Conservation (phyloP, 2,329 filamentous ascomycete genomes). For the Trichoderma koningii region DNA sequence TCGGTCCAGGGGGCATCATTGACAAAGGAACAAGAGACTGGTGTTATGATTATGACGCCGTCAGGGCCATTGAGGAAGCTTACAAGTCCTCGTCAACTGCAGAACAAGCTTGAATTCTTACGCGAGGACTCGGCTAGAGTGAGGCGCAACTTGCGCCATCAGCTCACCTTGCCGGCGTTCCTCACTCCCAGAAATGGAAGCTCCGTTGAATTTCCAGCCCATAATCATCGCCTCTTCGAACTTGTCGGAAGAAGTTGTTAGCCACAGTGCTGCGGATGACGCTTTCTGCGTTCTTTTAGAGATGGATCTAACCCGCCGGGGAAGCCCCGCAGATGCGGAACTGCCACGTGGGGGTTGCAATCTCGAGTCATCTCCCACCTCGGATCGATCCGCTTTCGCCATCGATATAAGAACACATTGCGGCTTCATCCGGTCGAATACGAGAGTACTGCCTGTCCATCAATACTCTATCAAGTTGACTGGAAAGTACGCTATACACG, state of each 20-base stretch:
- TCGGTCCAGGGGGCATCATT: slow-evolving; percentile 17
- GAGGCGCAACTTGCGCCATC: no score
- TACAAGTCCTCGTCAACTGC: slow-evolving; percentile 3
- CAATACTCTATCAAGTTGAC: neutral
- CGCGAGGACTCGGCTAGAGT: neutral
- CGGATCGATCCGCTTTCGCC: slow-evolving; percentile 10
- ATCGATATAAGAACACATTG: slow-evolving; percentile 18
- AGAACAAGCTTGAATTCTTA: neutral
- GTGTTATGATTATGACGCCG: slow-evolving; percentile 27
- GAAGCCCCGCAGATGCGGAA: slow-evolving; percentile 34
- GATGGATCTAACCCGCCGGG: slow-evolving; percentile 11
- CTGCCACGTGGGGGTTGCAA: slow-evolving; percentile 33
- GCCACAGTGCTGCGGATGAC: neutral
- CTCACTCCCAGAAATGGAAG: neutral
- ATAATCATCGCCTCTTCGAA: neutral
- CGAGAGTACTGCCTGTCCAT: neutral
- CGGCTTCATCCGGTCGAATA: neutral
- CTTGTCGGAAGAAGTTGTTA: neutral
- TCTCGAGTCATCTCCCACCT: slow-evolving; percentile 7
- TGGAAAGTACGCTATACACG: neutral
- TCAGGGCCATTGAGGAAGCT: slow-evolving; percentile 10
- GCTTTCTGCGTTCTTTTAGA: neutral
- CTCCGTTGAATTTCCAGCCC: neutral
- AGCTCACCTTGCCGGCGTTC: neutral
- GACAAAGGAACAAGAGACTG: slow-evolving; percentile 25